phyloP scores from a whole-genome alignment of 1,139 yeast genomes.

The Casaregolazyma lundiana region DNA sequence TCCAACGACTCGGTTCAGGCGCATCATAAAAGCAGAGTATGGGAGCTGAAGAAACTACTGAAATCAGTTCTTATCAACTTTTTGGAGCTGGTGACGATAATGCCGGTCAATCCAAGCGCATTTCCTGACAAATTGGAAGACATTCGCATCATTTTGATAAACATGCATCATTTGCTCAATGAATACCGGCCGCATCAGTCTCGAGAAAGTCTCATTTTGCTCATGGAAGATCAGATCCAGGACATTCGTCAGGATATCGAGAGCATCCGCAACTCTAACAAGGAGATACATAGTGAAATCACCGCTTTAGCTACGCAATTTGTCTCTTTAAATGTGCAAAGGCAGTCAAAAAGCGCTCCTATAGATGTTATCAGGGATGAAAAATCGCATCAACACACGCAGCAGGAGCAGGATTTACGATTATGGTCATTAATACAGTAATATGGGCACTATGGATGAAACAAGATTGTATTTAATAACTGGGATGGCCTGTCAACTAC shows the following conservation, averaged over 20 bases:
- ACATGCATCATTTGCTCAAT: slow-evolving; percentile 77
- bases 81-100: slow-evolving; percentile 68
- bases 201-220: slow-evolving; percentile 69
- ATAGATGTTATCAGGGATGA: neutral
- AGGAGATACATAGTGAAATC: slow-evolving; percentile 10
- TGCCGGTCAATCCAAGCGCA: slow-evolving; percentile 62
- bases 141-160: slow-evolving; percentile 67
- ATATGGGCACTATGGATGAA: neutral
- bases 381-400: neutral
- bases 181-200: slow-evolving; percentile 89
- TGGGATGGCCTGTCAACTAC: too few relatives aligned
- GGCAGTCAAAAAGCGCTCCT: neutral
- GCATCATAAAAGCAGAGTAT: slow-evolving; percentile 42
- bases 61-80: slow-evolving; percentile 67
- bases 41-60: slow-evolving; percentile 63
- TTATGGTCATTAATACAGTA: slow-evolving; percentile 12
- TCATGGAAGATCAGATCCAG: slow-evolving; percentile 49
- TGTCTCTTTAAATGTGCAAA: slow-evolving; percentile 5
- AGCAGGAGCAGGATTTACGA: slow-evolving; percentile 13
- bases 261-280: slow-evolving; percentile 7
- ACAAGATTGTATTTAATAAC: neutral
- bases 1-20: slow-evolving; percentile 18
- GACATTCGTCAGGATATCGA: slow-evolving; percentile 11
- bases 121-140: slow-evolving; percentile 66
- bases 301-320: slow-evolving; percentile 9